Base-by-base conservation (phyloP, 768 basidiomycete genomes). In the Tylopilus cervinicoccineus region DNA sequence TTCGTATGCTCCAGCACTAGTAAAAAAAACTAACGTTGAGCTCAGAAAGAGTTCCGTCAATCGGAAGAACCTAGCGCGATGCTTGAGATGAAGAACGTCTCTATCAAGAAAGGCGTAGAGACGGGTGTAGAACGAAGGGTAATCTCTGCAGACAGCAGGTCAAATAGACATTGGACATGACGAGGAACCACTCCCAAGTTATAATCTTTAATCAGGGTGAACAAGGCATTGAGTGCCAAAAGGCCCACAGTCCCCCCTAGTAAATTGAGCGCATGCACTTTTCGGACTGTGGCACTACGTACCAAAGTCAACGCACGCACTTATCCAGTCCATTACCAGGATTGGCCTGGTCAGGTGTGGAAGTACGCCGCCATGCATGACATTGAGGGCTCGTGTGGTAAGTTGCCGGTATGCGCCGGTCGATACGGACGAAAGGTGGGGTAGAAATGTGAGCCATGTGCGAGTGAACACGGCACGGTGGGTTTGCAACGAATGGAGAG, bases 61-160 rank as follows among this genome's bases (percentile, higher is more conserved):
- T 24, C 95, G 81, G 77, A 99, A 96, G 72, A 99, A 98, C 34
- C 95, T 80, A 2, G 95, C 88, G 12, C 96, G 81, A 62, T 96
- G 87, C 61, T 92, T 95, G 43, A 90, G 78, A 59, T 98, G 95
- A 7, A 99, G 77, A 5, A 96, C 78, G 17, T 93, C 81, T 10
- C 85, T 77, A 62, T 95, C 88, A 17, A 98, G 78, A 64, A 97
- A 88, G 1, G 84, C 78, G 63, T 98, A 98, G 2, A 99, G 78
- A 5, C 87, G 84, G 6, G 84, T 87, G 70, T 96, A 99, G 70
- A 99, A 97, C 11, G 84, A 85, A 3, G 96, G 94, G 61, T 95
- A 98, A 60, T 99, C 96, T 10, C 95, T 97, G 60, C 37, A 45
- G 44, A 37, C 24, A 45, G 38, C 7, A 47, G 5, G 39, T 32